phyloP scores from a whole-genome alignment of 1,284 basidiomycete species.

The Farysia itapuensis region DNA sequence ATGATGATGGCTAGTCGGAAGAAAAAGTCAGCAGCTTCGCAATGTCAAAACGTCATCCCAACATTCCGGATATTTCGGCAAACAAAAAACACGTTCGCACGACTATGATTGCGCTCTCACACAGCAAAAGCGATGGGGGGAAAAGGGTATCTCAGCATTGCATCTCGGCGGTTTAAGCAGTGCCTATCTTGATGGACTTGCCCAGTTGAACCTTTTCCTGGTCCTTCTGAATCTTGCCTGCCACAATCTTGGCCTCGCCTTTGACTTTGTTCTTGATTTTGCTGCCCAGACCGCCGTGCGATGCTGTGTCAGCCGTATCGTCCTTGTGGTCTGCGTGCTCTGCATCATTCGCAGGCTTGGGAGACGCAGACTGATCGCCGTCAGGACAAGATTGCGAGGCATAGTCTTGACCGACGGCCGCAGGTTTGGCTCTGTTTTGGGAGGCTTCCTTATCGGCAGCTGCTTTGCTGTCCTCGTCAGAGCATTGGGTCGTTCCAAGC shows the following conservation, averaged over 20 bases:
- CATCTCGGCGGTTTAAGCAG: constrained; percentile 10
- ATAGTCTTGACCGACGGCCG: constrained; percentile 27
- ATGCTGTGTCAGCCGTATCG: background rate
- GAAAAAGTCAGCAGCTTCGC: no score
- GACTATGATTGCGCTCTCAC: no score
- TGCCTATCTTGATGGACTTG: constrained; percentile 14
- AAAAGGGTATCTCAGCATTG: no score
- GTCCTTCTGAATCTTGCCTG: constrained; percentile 19
- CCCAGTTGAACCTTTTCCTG: constrained; percentile 18
- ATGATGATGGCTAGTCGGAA: no score
- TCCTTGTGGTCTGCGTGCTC: background rate
- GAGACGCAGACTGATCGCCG: constrained; percentile 5
- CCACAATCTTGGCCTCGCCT: constrained; percentile 27
- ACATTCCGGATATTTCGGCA: no score
- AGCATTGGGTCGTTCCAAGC: constrained; percentile 26
- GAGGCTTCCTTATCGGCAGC: constrained; percentile 5
- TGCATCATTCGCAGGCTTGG: constrained; percentile 4
- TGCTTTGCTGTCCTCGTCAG: constrained; percentile 12
- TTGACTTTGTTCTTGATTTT: constrained; percentile 26
- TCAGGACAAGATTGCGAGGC: constrained; percentile 19
- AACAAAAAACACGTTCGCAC: no score
- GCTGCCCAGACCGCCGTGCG: background rate
- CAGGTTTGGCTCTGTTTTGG: background rate
- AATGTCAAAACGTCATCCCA: no score
- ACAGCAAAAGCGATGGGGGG: no score